Conservation (phyloP, 306 rosid genomes). For the Quillaja saponaria region DNA sequence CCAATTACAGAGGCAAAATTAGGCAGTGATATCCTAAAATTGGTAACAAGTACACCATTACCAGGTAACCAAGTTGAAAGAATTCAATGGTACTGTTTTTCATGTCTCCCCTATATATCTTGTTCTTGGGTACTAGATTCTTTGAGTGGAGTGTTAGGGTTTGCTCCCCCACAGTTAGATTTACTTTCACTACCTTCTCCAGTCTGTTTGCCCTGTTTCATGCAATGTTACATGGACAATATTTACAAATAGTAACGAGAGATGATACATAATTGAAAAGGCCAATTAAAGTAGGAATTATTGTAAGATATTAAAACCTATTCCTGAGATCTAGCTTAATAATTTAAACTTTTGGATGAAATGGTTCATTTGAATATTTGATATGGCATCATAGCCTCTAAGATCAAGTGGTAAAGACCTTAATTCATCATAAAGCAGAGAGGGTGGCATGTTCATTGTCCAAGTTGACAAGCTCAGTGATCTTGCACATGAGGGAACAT, state of each 20-base stretch:
- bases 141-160: slow-evolving; percentile 25
- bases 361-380: too few species aligned
- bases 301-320: too few species aligned
- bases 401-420: too few species aligned
- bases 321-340: too few species aligned
- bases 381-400: too few species aligned
- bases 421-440: too few species aligned
- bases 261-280: slow-evolving; percentile 6
- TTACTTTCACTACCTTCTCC: slow-evolving; percentile 41
- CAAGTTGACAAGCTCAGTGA: too few species aligned
- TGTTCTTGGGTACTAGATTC: slow-evolving; percentile 38
- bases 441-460: too few species aligned
- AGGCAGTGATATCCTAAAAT: slow-evolving; percentile 23
- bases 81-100: slow-evolving; percentile 18
- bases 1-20: background rate
- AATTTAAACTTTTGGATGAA: too few species aligned
- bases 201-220: slow-evolving; percentile 47
- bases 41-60: background rate
- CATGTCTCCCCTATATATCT: slow-evolving; percentile 27
- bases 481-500: too few species aligned
- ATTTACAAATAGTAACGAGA: slow-evolving; percentile 24
- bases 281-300: slow-evolving; percentile 12
- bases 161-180: slow-evolving; percentile 24
- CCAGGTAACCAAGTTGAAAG: slow-evolving; percentile 7
- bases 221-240: slow-evolving; percentile 25